Base-by-base conservation (phyloP, 805 yeast species). In the Barnettozyma californica region DNA sequence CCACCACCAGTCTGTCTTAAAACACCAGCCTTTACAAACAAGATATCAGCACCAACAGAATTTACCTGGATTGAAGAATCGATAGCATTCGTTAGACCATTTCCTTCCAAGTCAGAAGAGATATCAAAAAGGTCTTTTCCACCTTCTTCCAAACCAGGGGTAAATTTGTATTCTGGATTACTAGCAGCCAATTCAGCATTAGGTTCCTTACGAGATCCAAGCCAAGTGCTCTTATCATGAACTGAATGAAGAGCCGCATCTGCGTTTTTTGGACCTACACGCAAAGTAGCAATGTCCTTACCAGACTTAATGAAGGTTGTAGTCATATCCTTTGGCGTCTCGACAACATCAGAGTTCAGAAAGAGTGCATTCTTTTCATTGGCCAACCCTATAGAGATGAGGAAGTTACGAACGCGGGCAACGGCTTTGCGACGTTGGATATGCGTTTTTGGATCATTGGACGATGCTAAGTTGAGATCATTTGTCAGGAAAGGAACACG, bases 41-140 rank as follows among this genome's bases (percentile, higher is more conserved):
- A 62, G 2, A 76, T 67, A 1, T 78, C 78, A 7, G 80, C 78
- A 9, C 81, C 80, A 10, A 76, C 80, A 2, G 80, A 73, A 51
- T 71, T 76, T 11, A 75, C 33, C 33, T 55, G 55, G 29, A 44
- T 47, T 9, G 48, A 33, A 3, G 54, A 44, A 29, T 19, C 34
- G 11, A 34, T 29, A 1, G 45, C 34, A 1, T 25, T 26, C 10
- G 45, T 43, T 11, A 59, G 21, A 1, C 52, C 52, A 36, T 26
- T 57, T 33, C 53, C 49, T 18, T 49, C 51, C 8, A 41, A 44
- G 33, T 51, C 19, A 9, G 14, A 11, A 0, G 53, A 38, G 10
- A 40, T 18, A 13, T 40, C 43, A 26, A 16, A 40, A 3, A 40
- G 43, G 21, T 25, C 16, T 21, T 25, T 9, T 55, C 19, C 33